A percentile compares a stretch with the other conserved stretches of the same genome.
These are phyloP conservation scores for Mangifera indica DNA, from an alignment of 345 rosid species.

Conservation along the genomic window DNA sequence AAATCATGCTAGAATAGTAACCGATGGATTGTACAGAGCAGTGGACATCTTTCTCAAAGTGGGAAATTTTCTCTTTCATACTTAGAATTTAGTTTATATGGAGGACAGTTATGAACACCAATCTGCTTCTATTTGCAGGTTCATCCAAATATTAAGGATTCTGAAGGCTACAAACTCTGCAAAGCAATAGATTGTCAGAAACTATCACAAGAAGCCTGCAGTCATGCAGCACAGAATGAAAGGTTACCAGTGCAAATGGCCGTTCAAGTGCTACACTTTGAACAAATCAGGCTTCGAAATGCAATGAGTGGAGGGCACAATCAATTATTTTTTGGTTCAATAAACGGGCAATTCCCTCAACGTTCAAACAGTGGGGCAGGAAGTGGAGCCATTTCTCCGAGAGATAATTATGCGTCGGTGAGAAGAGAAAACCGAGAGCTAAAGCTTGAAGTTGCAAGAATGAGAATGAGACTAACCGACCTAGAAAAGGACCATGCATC, in stretches of 20 bases:
- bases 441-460: slow-evolving; percentile 95
- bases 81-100: too few relatives aligned
- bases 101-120: not conserved
- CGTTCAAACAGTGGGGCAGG: slow-evolving; percentile 86
- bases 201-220: slow-evolving; percentile 98
- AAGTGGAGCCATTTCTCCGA: slow-evolving; percentile 95
- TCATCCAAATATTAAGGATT: slow-evolving; percentile 85
- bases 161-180: slow-evolving; percentile 85
- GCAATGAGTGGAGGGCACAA: slow-evolving; percentile 91
- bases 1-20: slow-evolving; percentile 84
- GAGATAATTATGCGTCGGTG: slow-evolving; percentile 94
- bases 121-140: slow-evolving; percentile 46
- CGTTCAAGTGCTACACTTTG: slow-evolving; percentile 85
- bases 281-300: slow-evolving; percentile 88
- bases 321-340: slow-evolving; percentile 66
- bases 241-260: slow-evolving; percentile 96
- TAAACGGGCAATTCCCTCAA: slow-evolving; percentile 74
- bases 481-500: slow-evolving; percentile 87
- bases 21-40: slow-evolving; percentile 91
- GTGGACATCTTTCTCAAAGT: slow-evolving; percentile 91
- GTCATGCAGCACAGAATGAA: slow-evolving; percentile 98
- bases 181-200: slow-evolving; percentile 93
- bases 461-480: slow-evolving; percentile 98
- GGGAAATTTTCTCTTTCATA: slow-evolving; percentile 11
- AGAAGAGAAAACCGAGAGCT: slow-evolving; percentile 95